A percentile compares a stretch with the other conserved stretches of the same genome.
phyloP scores from a whole-genome alignment of 2,329 filamentous ascomycete genomes.

The Akanthomyces uredinophilus region DNA sequence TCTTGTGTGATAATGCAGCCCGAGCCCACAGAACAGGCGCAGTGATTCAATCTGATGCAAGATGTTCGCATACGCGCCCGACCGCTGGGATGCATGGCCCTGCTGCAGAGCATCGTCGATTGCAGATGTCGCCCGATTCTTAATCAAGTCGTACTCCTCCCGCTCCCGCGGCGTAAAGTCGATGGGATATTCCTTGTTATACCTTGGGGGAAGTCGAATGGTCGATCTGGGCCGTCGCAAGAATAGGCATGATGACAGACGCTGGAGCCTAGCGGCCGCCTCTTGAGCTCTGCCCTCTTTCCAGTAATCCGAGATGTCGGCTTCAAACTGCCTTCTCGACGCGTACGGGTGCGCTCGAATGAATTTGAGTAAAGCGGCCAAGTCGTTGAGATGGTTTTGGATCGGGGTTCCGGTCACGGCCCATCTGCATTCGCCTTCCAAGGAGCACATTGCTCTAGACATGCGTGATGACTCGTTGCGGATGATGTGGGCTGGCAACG shows the following conservation, averaged over 20 bases:
- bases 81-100: constrained; percentile 9
- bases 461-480: constrained; percentile 31
- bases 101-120: constrained; percentile 31
- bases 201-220: constrained; percentile 33
- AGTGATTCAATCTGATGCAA: constrained; percentile 41
- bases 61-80: constrained; percentile 33
- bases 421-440: constrained; percentile 36
- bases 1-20: constrained; percentile 33
- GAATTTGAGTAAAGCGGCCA: constrained; percentile 35
- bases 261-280: constrained; percentile 35
- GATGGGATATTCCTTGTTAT: constrained; percentile 30
- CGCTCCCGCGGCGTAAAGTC: constrained; percentile 33
- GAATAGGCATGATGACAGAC: constrained; percentile 32
- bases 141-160: constrained; percentile 29
- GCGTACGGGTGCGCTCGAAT: constrained; percentile 36
- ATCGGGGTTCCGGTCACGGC: constrained; percentile 44
- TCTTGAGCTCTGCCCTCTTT: constrained; percentile 32
- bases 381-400: constrained; percentile 34
- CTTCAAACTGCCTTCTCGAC: constrained; percentile 33
- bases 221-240: constrained; percentile 35
- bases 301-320: constrained; percentile 34
- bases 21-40: constrained; percentile 42
- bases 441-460: constrained; percentile 30
- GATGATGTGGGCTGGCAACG: constrained; percentile 35
- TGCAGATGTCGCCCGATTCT: constrained; percentile 9